Conservation (phyloP, 169 alveolate genomes). For the Amoebophrya sp. region DNA sequence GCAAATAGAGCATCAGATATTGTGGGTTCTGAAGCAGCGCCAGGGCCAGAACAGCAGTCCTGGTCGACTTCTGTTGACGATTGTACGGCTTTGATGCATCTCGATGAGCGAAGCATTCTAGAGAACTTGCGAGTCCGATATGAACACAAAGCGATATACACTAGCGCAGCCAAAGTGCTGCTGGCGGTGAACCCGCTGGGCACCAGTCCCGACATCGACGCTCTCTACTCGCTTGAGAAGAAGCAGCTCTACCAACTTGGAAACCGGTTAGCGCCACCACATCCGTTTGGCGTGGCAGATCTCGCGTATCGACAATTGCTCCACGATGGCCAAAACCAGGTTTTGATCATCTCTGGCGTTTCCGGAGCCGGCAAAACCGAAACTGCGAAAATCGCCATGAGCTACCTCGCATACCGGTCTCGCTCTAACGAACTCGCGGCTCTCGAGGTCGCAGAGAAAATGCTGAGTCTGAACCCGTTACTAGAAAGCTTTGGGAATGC, state of each 20-base stretch:
- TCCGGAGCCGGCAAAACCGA: slow-evolving; percentile 98
- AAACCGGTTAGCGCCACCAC: slow-evolving; percentile 58
- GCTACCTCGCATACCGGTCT: slow-evolving; percentile 69
- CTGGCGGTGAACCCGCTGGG: slow-evolving; percentile 87
- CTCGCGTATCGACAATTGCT: slow-evolving; percentile 64
- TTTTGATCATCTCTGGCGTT: slow-evolving; percentile 91
- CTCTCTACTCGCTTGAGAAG: slow-evolving; percentile 56
- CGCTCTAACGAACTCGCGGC: slow-evolving; percentile 54
- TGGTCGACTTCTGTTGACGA: too few relatives aligned
- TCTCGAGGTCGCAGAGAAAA: slow-evolving; percentile 69
- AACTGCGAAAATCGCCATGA: slow-evolving; percentile 85
- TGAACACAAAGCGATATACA: slow-evolving; percentile 69
- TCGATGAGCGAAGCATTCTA: slow-evolving; percentile 73
- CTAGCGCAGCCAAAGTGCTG: slow-evolving; percentile 84
- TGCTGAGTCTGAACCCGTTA: slow-evolving; percentile 88
- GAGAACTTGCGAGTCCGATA: slow-evolving; percentile 74
- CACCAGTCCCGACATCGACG: slow-evolving; percentile 62
- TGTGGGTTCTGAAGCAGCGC: too few relatives aligned
- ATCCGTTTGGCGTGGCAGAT: slow-evolving; percentile 63
- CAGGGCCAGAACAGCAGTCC: too few relatives aligned
- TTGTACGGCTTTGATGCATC: slow-evolving; percentile 64
- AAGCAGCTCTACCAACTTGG: slow-evolving; percentile 56
- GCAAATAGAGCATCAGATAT: too few relatives aligned
- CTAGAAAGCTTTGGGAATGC: slow-evolving; percentile 96
- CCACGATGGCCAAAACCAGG: slow-evolving; percentile 66